A percentile compares a stretch with the other conserved stretches of the same genome.
phyloP scores from a whole-genome alignment of 1,139 yeast species.

The Magnusiomyces starmeri region DNA sequence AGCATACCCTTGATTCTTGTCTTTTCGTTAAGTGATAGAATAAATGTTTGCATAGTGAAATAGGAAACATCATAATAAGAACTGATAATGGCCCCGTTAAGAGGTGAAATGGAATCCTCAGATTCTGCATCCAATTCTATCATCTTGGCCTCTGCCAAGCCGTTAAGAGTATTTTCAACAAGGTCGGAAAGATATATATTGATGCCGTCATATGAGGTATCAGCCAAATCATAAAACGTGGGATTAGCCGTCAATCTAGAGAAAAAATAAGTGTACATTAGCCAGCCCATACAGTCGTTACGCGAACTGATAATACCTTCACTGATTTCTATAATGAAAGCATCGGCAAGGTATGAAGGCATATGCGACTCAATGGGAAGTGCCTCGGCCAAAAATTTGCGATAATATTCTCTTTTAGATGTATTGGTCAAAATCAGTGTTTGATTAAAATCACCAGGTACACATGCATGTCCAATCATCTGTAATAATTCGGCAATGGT shows the following conservation, averaged over 20 bases:
- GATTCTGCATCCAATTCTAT: constrained; percentile 50
- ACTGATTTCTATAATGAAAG: constrained; percentile 63
- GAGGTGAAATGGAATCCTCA: constrained; percentile 46
- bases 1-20: constrained; percentile 57
- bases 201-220: constrained; percentile 56
- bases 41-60: constrained; percentile 55
- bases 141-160: constrained; percentile 53
- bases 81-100: constrained; percentile 68
- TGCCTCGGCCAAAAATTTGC: constrained; percentile 63
- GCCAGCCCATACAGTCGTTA: constrained; percentile 88
- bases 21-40: constrained; percentile 45
- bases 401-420: constrained; percentile 55
- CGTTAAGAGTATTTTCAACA: constrained; percentile 66
- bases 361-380: constrained; percentile 80
- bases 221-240: constrained; percentile 72
- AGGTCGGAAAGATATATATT: constrained; percentile 78
- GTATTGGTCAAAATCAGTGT: constrained; percentile 54
- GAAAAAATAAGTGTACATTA: constrained; percentile 78
- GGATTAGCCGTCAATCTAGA: constrained; percentile 77
- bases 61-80: constrained; percentile 62
- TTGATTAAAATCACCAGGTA: constrained; percentile 32
- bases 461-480: constrained; percentile 59
- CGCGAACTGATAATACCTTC: constrained; percentile 56
- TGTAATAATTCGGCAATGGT: constrained; percentile 58
- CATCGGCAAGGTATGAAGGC: constrained; percentile 52